Evolutionary conservation across 768 basidiomycete species (phyloP).

Genomic region (Boletus pseudopeckii): DNA sequence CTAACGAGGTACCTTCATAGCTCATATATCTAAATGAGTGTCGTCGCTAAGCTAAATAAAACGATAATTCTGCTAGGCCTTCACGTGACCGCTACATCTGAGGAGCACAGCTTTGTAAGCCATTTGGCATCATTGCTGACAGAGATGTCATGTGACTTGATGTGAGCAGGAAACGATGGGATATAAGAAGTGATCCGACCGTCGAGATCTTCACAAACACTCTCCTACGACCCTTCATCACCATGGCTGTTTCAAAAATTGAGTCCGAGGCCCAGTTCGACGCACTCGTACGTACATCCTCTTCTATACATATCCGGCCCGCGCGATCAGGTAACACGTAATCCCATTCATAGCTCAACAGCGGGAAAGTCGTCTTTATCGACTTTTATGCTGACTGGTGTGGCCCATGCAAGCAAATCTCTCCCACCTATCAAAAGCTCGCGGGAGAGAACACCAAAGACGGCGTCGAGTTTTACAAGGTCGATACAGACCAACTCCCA

Average conservation of each 20-base stretch:
- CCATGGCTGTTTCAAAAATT: slow-evolving; percentile 1
- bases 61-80: too few species aligned
- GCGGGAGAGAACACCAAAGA: slow-evolving; percentile 2
- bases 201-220: neutral
- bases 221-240: neutral
- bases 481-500: slow-evolving; percentile 58
- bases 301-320: neutral
- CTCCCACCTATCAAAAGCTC: slow-evolving; percentile 10
- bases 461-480: slow-evolving; percentile 61
- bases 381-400: slow-evolving; percentile 25
- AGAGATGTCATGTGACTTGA: too few species aligned
- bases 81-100: too few species aligned
- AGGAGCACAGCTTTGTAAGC: too few species aligned
- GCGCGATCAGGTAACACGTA: neutral
- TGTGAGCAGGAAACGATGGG: too few species aligned
- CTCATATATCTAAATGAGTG: too few species aligned
- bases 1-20: too few species aligned
- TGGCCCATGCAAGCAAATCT: slow-evolving; percentile 15
- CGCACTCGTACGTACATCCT: slow-evolving; percentile 1
- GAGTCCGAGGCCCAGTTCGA: neutral
- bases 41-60: too few species aligned
- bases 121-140: too few species aligned
- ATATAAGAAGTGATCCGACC: too few species aligned
- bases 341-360: neutral
- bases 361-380: slow-evolving; percentile 9